phyloP scores from a whole-genome alignment of 2,329 filamentous ascomycete species.

The Monosporascus sp. region DNA sequence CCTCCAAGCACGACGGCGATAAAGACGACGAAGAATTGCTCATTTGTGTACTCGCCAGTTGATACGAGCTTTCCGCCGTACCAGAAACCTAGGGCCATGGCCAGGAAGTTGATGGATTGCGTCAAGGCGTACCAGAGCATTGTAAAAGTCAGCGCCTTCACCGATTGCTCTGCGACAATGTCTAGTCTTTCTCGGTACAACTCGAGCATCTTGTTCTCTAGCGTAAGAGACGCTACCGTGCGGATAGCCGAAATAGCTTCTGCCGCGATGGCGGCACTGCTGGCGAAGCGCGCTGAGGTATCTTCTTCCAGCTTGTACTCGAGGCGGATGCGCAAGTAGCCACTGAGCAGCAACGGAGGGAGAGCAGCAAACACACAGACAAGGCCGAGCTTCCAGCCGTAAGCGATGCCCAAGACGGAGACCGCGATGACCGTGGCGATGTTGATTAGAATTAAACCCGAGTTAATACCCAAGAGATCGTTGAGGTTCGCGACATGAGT shows the following conservation, averaged over 20 bases:
- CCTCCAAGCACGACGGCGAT: constrained; percentile 43
- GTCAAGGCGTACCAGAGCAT: constrained; percentile 21
- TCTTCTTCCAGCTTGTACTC: constrained; percentile 23
- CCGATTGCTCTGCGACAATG: constrained; percentile 6
- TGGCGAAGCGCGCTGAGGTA: constrained; percentile 8
- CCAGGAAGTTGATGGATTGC: constrained; percentile 25
- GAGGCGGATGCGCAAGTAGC: constrained; percentile 36
- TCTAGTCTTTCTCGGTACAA: constrained; percentile 28
- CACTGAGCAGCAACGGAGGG: constrained; percentile 33
- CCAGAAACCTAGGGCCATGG: constrained; percentile 32
- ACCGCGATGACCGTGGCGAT: constrained; percentile 34
- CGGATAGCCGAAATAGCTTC: constrained; percentile 40
- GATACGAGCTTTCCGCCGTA: constrained; percentile 27
- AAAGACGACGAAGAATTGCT: constrained; percentile 44
- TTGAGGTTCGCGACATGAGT: constrained; percentile 27
- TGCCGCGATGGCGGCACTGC: constrained; percentile 38
- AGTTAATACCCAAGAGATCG: constrained; percentile 38
- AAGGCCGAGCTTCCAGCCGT: constrained; percentile 40
- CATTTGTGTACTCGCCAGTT: constrained; percentile 30
- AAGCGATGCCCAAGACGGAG: constrained; percentile 33
- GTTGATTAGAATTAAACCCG: constrained; percentile 35
- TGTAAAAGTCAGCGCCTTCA: constrained; percentile 9
- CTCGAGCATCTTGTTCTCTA: constrained; percentile 28
- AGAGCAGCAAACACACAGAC: constrained; percentile 37
- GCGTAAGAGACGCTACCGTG: constrained; percentile 35